Evolutionary conservation across 2,329 filamentous ascomycete genomes (phyloP).

Genomic region (Aspergillus aculeatus): DNA sequence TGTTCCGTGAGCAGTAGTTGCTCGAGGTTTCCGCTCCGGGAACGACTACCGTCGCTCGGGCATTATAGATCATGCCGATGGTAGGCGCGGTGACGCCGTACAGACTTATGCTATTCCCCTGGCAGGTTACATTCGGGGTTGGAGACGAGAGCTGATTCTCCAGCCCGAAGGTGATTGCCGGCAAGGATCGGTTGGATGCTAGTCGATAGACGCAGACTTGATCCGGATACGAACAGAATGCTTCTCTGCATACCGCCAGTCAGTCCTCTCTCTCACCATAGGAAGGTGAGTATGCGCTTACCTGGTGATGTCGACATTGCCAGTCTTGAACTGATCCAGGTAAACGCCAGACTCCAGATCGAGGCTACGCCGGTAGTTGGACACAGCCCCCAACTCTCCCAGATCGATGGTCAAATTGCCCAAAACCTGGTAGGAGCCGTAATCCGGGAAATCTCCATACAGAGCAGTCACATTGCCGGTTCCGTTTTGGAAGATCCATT

Average conservation of each 20-base stretch:
- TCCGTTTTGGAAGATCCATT: constrained; percentile 23
- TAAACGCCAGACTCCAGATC: constrained; percentile 15
- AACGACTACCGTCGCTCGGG: constrained; percentile 31
- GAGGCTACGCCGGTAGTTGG: constrained; percentile 18
- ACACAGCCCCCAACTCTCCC: constrained; percentile 2
- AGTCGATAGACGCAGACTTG: constrained; percentile 43
- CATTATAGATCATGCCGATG: constrained; percentile 26
- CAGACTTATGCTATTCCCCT: constrained; percentile 31
- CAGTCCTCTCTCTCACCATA: neutral
- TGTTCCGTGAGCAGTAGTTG: constrained; percentile 13
- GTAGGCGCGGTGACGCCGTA: constrained; percentile 39
- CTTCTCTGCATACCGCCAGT: neutral
- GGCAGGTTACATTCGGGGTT: constrained; percentile 33
- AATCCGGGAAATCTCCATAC: constrained; percentile 14
- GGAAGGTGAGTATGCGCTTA: neutral
- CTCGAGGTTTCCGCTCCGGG: constrained; percentile 25
- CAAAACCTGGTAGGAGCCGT: constrained; percentile 24
- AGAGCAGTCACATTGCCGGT: constrained; percentile 21
- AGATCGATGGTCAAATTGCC: constrained; percentile 25
- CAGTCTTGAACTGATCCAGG: constrained; percentile 3
- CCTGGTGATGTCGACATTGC: neutral
- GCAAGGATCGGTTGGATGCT: constrained; percentile 33
- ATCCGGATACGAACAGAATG: constrained; percentile 35
- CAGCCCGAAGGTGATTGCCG: constrained; percentile 42
- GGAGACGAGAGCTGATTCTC: constrained; percentile 42